Conservation (phyloP, 2,329 filamentous ascomycete genomes). For the Ophiognomonia clavigignenti-juglandacearum region DNA sequence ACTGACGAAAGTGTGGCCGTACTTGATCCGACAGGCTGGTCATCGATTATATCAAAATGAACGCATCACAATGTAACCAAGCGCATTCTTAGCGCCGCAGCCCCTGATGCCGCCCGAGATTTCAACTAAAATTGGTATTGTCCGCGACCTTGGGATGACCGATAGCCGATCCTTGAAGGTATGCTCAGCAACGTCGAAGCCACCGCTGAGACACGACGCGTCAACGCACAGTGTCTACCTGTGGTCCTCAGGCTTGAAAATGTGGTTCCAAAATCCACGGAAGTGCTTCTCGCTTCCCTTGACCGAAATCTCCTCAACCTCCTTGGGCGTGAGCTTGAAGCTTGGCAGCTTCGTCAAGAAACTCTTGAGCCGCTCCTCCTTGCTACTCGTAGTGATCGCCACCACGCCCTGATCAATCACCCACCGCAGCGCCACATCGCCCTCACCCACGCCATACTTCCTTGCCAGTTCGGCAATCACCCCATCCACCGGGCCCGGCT, state of each 20-base stretch:
- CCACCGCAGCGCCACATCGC: slow-evolving; percentile 52
- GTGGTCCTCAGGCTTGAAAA: slow-evolving; percentile 49
- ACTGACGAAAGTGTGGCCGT: too few species aligned
- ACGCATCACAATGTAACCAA: too few species aligned
- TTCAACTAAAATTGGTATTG: too few species aligned
- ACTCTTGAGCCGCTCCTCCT: slow-evolving; percentile 50
- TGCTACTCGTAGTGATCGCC: slow-evolving; percentile 55
- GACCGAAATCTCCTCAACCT: slow-evolving; percentile 52
- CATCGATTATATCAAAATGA: too few species aligned
- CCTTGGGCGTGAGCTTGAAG: slow-evolving; percentile 56
- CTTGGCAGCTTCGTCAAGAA: slow-evolving; percentile 44
- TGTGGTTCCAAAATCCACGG: slow-evolving; percentile 52
- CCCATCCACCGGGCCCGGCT: slow-evolving; percentile 48
- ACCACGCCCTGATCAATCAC: slow-evolving; percentile 55
- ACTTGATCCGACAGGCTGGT: too few species aligned
- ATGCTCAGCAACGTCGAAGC: too few species aligned
- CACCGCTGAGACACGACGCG: too few species aligned
- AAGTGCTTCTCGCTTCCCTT: slow-evolving; percentile 57
- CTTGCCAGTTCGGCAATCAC: slow-evolving; percentile 39
- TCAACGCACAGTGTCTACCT: too few species aligned
- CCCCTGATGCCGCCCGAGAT: too few species aligned
- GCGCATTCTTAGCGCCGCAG: too few species aligned
- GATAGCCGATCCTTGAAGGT: too few species aligned
- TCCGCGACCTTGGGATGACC: too few species aligned
- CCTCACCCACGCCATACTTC: slow-evolving; percentile 51